phyloP scores from a whole-genome alignment of 495 filamentous ascomycete species.

The Cetradonia linearis region DNA sequence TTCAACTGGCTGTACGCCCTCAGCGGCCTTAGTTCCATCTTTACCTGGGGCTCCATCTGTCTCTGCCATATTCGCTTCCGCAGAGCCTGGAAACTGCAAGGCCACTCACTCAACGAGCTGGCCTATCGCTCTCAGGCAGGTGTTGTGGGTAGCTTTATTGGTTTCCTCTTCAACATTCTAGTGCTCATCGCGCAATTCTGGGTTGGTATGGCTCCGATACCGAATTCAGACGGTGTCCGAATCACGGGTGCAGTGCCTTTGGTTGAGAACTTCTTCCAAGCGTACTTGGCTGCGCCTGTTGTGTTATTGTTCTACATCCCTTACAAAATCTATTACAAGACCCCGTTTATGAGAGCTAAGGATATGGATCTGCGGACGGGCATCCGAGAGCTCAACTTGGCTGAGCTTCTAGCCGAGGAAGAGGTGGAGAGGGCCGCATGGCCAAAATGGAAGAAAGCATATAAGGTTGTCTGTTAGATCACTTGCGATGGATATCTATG shows the following conservation, averaged over 20 bases:
- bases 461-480: conserved; percentile 46
- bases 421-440: conserved; percentile 56
- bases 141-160: conserved; percentile 72
- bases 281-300: conserved; percentile 76
- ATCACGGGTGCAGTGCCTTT: conserved; percentile 34
- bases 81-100: conserved; percentile 58
- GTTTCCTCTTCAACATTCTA: conserved; percentile 65
- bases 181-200: conserved; percentile 92
- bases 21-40: conserved; percentile 77
- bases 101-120: conserved; percentile 61
- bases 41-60: conserved; percentile 91
- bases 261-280: conserved; percentile 58
- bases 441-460: conserved; percentile 78
- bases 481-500: neutral
- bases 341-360: conserved; percentile 49
- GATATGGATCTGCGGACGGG: conserved; percentile 86
- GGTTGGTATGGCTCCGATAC: conserved; percentile 71
- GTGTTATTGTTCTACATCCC: conserved; percentile 63
- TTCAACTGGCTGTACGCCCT: conserved; percentile 86
- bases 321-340: conserved; percentile 71
- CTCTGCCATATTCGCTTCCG: conserved; percentile 89
- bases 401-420: conserved; percentile 66
- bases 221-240: conserved; percentile 34
- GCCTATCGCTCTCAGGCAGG: conserved; percentile 75
- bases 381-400: conserved; percentile 74